Evolutionary conservation across 345 rosid genomes (phyloP), one percentile per base, ranked within the genome.

Genomic region (Bretschneidera sinensis): DNA sequence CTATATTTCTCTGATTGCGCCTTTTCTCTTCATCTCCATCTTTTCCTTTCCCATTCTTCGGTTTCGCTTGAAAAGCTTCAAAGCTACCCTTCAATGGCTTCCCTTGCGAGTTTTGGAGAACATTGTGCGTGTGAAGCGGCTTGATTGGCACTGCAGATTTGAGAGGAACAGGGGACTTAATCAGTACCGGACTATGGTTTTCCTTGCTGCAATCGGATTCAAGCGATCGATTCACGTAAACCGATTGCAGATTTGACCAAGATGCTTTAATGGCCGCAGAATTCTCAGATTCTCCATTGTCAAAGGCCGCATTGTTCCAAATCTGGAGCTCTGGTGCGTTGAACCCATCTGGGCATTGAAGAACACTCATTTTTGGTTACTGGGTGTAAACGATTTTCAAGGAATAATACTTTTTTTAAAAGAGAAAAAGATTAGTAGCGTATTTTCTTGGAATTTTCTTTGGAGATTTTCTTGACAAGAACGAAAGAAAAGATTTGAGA

Each of bases 261-360:
- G 94, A 76, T 24, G 65, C 67, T 48, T 78, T 82, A 1, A 78
- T 20, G 51, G 62, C 76, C 23, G 68, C 55, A 11, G 81, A 62
- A 24, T 74, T 79, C 54, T 78, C 79, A n/a, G 83, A 74, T 20
- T 75, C 87, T 7, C 83, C 86, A 24, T 83, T 82, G 76, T 94
- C 97, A 59, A 94, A 90, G 9, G 96, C 86, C 2, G 86, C 99
- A 66, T 90, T 94, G 83, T 83, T 78, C 99, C 99, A 94, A 31
- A 94, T 61, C 80, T 89, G 99, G 28, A 89, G 81, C 58, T 85
- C 81, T 1, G 81, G 71, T 24, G 79, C 73, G 51, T 74, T 48
- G 2, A 73, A 47, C 43, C 69, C 69, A 61, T 79, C 88, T 55
- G 83, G 81, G 74, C 71, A 66, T 18, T 79, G 85, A 17, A 61